Evolutionary conservation across 2,329 filamentous ascomycete genomes (phyloP).

Genomic region (Clonostachys rosea): DNA sequence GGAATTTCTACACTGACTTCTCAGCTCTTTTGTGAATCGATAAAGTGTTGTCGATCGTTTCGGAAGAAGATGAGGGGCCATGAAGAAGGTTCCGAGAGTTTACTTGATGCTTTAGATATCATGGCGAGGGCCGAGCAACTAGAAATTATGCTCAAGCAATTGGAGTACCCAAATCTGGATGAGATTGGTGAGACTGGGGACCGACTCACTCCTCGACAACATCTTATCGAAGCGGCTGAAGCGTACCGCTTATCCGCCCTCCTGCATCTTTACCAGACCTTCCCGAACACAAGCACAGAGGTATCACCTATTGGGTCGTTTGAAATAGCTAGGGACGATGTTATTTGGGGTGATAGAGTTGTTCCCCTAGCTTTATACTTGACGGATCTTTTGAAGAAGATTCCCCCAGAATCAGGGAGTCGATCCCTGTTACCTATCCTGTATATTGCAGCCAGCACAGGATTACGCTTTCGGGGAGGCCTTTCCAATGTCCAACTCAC

Average conservation of each 20-base stretch:
- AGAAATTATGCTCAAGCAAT: too few relatives aligned
- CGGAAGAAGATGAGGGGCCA: conserved; percentile 12
- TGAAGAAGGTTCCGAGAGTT: too few relatives aligned
- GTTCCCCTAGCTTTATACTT: conserved; percentile 23
- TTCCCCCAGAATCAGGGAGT: conserved; percentile 25
- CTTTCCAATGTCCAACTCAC: too few relatives aligned
- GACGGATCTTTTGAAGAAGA: conserved; percentile 22
- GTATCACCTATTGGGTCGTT: conserved; percentile 14
- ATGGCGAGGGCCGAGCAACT: too few relatives aligned
- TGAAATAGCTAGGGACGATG: conserved; percentile 5
- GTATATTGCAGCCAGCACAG: conserved; percentile 28
- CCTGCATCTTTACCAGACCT: conserved; percentile 32
- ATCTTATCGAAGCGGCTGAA: conserved; percentile 27
- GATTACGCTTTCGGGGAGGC: conserved; percentile 11
- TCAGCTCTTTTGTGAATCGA: conserved; percentile 22
- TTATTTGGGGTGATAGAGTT: conserved; percentile 28
- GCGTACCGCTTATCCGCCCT: conserved; percentile 27
- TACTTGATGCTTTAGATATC: too few relatives aligned
- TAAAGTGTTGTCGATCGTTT: conserved; percentile 27
- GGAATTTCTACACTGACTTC: conserved; percentile 25
- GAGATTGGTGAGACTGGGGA: conserved; percentile 18
- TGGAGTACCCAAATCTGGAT: too few relatives aligned
- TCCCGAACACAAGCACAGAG: conserved; percentile 21
- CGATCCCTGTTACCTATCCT: conserved; percentile 28
- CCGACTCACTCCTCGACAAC: conserved; percentile 12